A percentile compares a stretch with the other conserved stretches of the same genome.
Conservation (phyloP, 306 rosid genomes). For the Acacia melanoxylon region DNA sequence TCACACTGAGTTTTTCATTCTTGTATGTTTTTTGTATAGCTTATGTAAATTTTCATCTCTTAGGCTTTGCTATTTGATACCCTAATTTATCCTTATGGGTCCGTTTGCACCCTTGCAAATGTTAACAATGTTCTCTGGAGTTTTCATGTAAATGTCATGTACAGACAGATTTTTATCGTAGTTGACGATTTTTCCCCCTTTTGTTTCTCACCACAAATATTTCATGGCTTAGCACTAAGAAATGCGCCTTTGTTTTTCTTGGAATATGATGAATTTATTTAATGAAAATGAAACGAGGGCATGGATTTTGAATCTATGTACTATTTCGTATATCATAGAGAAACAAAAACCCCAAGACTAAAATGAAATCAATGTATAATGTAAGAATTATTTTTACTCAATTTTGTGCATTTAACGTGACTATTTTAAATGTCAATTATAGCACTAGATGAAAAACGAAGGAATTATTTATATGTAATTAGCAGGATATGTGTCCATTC, state of each 20-base stretch:
- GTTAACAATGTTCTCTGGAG: background rate
- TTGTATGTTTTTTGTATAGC: background rate
- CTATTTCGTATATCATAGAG: background rate
- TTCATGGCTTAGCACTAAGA: no score
- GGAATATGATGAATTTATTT: no score
- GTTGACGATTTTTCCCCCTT: no score
- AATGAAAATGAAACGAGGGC: background rate
- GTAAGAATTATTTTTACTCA: no score
- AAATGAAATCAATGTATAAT: no score
- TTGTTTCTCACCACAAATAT: no score
- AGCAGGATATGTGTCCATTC: no score
- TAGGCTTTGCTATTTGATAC: constrained; percentile 3
- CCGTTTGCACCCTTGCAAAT: background rate
- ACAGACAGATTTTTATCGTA: background rate
- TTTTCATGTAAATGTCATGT: constrained; percentile 13
- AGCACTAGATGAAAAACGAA: no score
- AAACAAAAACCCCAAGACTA: background rate
- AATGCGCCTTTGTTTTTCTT: background rate
- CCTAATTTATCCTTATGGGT: background rate
- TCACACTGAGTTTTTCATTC: constrained; percentile 32
- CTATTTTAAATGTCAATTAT: no score
- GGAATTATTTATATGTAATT: no score
- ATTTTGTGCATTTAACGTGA: no score
- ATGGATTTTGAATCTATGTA: background rate
- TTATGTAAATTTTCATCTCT: background rate